Percentiles rank a stretch among this genome's conserved stretches.
Conservation (phyloP, 1,284 basidiomycete species). For the Ceratobasidium theobromae region DNA sequence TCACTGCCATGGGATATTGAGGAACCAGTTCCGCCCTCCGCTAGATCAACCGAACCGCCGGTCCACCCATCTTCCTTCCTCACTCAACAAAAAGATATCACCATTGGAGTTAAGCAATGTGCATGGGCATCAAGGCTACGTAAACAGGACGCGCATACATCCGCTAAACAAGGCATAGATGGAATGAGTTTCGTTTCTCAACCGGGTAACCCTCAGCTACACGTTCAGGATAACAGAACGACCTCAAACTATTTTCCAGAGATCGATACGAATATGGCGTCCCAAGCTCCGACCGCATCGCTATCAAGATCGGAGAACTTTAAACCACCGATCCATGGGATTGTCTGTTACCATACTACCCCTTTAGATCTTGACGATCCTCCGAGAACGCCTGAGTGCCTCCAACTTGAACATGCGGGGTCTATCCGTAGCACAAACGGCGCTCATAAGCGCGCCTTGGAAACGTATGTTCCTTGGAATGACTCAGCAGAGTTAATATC, state of each 20-base stretch:
- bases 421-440: not conserved
- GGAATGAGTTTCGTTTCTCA: no score
- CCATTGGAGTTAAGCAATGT: not conserved
- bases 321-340: not conserved
- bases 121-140: constrained; percentile 9
- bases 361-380: not conserved
- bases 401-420: not conserved
- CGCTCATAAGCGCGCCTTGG: no score
- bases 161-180: not conserved
- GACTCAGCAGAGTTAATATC: no score
- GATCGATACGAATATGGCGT: not conserved
- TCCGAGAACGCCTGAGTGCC: not conserved
- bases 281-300: not conserved
- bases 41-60: not conserved
- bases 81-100: not conserved
- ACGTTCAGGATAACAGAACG: not conserved
- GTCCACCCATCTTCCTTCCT: not conserved
- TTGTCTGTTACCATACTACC: not conserved
- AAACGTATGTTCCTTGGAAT: no score
- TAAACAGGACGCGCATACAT: not conserved
- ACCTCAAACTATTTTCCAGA: constrained; percentile 9
- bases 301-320: not conserved
- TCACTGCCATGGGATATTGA: constrained; percentile 18
- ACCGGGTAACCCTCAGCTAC: not conserved
- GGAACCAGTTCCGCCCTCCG: not conserved